Conservation (phyloP, 2,329 filamentous ascomycete genomes). For the Exophiala sp. region DNA sequence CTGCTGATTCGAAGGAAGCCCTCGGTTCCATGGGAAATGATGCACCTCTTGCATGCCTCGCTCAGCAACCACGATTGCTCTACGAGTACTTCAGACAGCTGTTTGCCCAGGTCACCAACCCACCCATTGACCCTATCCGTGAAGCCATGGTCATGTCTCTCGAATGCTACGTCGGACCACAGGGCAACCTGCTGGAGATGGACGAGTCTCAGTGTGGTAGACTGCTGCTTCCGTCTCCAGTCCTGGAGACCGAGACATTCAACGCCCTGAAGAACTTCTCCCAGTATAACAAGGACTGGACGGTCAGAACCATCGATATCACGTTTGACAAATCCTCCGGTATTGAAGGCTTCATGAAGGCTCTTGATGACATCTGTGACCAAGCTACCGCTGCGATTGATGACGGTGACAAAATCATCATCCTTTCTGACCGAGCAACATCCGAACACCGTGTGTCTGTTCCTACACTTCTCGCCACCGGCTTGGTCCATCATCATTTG, state of each 20-base stretch:
- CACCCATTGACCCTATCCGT: slow-evolving; percentile 92
- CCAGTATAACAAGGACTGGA: slow-evolving; percentile 72
- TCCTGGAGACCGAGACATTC: slow-evolving; percentile 86
- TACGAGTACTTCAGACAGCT: slow-evolving; percentile 98
- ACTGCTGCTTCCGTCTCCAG: slow-evolving; percentile 79
- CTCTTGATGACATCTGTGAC: slow-evolving; percentile 83
- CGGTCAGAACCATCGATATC: slow-evolving; percentile 83
- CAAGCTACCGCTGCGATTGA: slow-evolving; percentile 80
- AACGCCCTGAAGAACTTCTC: slow-evolving; percentile 79
- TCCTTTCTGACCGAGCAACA: slow-evolving; percentile 84
- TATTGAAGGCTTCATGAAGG: slow-evolving; percentile 76
- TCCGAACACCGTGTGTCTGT: slow-evolving; percentile 78
- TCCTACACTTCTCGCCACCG: slow-evolving; percentile 81
- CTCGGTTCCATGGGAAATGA: slow-evolving; percentile 98
- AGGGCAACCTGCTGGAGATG: slow-evolving; percentile 94
- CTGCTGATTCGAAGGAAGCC: slow-evolving; percentile 93
- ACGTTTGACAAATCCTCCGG: slow-evolving; percentile 88
- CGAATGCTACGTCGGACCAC: slow-evolving; percentile 92
- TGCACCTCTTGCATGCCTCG: slow-evolving; percentile 84
- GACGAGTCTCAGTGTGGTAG: slow-evolving; percentile 82
- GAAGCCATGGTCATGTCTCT: slow-evolving; percentile 98
- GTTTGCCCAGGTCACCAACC: slow-evolving; percentile 96
- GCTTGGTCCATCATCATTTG: slow-evolving; percentile 92
- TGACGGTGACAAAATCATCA: slow-evolving; percentile 76
- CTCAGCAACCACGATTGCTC: slow-evolving; percentile 81